These are phyloP conservation scores for Panicum hallii DNA, from an alignment of 202 grass and related monocot species.

Conservation along the genomic window DNA sequence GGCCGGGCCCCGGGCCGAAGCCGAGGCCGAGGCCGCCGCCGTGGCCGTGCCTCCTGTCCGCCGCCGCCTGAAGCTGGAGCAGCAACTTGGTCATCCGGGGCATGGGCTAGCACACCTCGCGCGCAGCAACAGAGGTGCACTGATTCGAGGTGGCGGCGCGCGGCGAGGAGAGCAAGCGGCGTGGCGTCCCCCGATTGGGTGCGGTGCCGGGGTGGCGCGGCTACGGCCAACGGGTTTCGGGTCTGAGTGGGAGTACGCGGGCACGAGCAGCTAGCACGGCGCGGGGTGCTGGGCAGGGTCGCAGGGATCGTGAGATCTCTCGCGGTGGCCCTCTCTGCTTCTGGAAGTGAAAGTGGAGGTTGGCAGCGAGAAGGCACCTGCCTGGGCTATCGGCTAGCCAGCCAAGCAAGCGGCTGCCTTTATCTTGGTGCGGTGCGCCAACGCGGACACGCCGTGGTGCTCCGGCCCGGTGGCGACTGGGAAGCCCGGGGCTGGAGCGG, in stretches of 20 bases:
- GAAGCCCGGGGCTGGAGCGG: no score
- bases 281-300: not conserved
- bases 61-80: slow-evolving; percentile 28
- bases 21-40: not conserved
- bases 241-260: not conserved
- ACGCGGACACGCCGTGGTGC: not conserved
- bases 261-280: not conserved
- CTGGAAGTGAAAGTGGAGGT: not conserved
- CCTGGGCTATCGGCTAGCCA: not conserved
- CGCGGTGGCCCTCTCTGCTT: not conserved
- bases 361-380: not conserved
- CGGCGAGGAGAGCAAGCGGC: no score
- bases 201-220: not conserved
- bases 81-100: slow-evolving; percentile 46
- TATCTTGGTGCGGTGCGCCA: not conserved
- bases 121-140: not conserved
- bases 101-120: not conserved
- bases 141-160: not conserved
- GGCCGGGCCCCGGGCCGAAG: not conserved
- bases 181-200: not conserved
- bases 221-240: not conserved
- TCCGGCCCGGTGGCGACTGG: no score
- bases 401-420: not conserved
- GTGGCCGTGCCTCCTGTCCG: slow-evolving; percentile 33
- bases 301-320: not conserved